A percentile compares a stretch with the other conserved stretches of the same genome.
These are phyloP conservation scores for Globomyces pollinis-pini DNA, from an alignment of 192 early-diverging fungal species.

Conservation along the genomic window DNA sequence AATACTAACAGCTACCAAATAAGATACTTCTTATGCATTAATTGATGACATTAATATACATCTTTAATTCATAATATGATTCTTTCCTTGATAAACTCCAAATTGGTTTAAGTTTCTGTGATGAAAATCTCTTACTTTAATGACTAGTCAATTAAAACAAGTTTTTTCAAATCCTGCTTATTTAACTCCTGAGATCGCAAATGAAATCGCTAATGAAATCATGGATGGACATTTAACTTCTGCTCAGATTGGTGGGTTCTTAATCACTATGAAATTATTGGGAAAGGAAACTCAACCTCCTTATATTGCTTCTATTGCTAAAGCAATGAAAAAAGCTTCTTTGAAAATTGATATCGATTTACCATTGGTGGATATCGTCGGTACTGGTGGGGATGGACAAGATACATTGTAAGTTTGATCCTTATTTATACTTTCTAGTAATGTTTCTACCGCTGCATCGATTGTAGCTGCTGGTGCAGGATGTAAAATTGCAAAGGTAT, in stretches of 20 bases:
- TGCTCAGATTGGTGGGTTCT: constrained; percentile 84
- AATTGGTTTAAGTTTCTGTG: too few species aligned
- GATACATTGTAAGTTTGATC: too few species aligned
- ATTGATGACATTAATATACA: too few species aligned
- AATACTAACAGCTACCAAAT: too few species aligned
- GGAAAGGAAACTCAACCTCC: constrained; percentile 64
- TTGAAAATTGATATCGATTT: constrained; percentile 28
- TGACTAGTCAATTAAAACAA: not conserved
- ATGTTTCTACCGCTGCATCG: constrained; percentile 86
- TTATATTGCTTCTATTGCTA: constrained; percentile 71
- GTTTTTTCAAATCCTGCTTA: constrained; percentile 36
- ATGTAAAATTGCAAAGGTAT: constrained; percentile 80
- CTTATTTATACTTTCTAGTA: too few species aligned
- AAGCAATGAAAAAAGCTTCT: constrained; percentile 64
- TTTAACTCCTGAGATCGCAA: constrained; percentile 53
- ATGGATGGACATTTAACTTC: constrained; percentile 71
- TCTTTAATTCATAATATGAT: too few species aligned
- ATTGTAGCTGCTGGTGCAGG: constrained; percentile 91
- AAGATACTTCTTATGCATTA: too few species aligned
- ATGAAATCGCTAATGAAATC: constrained; percentile 56
- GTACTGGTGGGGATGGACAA: constrained; percentile 97
- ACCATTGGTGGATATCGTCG: constrained; percentile 75
- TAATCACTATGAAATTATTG: constrained; percentile 65
- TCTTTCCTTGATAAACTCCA: too few species aligned
- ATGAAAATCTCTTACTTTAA: not conserved